Percentiles rank a stretch among this genome's conserved stretches.
Evolutionary conservation across 345 rosid genomes (phyloP).

Genomic region (Eucalyptus brandiana): DNA sequence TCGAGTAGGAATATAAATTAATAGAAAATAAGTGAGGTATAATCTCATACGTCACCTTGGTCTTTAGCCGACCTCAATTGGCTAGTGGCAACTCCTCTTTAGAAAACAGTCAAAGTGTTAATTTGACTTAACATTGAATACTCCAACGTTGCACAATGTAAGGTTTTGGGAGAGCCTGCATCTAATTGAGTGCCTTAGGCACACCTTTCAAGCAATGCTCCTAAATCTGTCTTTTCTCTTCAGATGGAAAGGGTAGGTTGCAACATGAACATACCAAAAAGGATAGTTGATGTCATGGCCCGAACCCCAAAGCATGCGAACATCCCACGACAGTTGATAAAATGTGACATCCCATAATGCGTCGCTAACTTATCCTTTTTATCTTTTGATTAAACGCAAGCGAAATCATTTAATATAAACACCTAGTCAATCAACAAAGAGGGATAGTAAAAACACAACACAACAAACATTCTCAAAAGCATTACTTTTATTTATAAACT

Average conservation of each 20-base stretch:
- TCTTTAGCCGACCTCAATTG: neutral
- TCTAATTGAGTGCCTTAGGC: neutral
- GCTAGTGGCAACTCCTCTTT: neutral
- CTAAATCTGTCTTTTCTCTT: neutral
- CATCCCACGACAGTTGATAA: too few species aligned
- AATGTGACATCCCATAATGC: rapidly evolving
- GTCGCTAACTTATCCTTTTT: rapidly evolving
- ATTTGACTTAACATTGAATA: neutral
- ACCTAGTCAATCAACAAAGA: too few species aligned
- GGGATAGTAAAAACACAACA: too few species aligned
- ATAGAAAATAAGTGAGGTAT: neutral
- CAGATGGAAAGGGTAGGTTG: rapidly evolving
- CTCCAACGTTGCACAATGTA: neutral
- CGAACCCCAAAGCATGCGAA: rapidly evolving
- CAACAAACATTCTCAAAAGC: too few species aligned
- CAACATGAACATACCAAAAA: neutral
- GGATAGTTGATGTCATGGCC: neutral
- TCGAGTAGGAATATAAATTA: neutral
- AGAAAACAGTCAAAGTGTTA: neutral
- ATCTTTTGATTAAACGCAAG: too few species aligned
- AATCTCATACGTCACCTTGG: neutral
- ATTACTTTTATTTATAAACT: too few species aligned
- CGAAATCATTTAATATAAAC: too few species aligned
- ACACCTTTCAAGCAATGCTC: neutral
- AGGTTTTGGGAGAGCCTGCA: neutral